Percentiles rank a stretch among this genome's conserved stretches.
These are phyloP conservation scores for Monosporozyma unispora DNA, from an alignment of 805 yeast species.

Conservation along the genomic window DNA sequence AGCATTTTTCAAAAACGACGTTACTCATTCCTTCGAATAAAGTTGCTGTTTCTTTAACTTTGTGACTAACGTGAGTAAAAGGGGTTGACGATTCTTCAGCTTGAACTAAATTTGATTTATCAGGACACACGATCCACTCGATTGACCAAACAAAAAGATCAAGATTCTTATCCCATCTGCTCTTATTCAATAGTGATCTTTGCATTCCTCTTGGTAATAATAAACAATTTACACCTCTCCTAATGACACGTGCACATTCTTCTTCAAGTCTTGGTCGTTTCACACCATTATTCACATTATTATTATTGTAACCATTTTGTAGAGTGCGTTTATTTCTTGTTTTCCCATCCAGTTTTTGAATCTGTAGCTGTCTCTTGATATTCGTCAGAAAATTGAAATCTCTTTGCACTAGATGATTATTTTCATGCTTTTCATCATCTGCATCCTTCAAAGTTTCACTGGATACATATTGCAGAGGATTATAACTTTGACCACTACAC, in stretches of 20 bases:
- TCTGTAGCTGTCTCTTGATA: slow-evolving; percentile 49
- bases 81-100: slow-evolving; percentile 1
- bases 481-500: slow-evolving; percentile 57
- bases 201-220: slow-evolving; percentile 69
- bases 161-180: slow-evolving; percentile 58
- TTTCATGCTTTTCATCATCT: slow-evolving; percentile 33
- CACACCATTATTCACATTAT: slow-evolving; percentile 10
- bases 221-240: slow-evolving; percentile 60
- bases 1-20: slow-evolving; percentile 22
- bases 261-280: slow-evolving; percentile 6
- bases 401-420: slow-evolving; percentile 47
- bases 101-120: neutral
- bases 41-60: slow-evolving; percentile 29
- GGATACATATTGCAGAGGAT: slow-evolving; percentile 49
- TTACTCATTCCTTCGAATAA: slow-evolving; percentile 28
- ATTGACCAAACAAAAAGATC: slow-evolving; percentile 69
- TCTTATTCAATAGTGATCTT: slow-evolving; percentile 51
- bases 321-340: slow-evolving; percentile 39
- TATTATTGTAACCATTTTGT: slow-evolving; percentile 11
- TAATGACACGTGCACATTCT: slow-evolving; percentile 24
- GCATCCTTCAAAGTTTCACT: slow-evolving; percentile 35
- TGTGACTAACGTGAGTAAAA: slow-evolving; percentile 31
- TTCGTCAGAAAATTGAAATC: slow-evolving; percentile 70
- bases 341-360: slow-evolving; percentile 45
- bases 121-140: slow-evolving; percentile 50